These are phyloP conservation scores for Leccinum arenicola DNA, from an alignment of 768 basidiomycete genomes.

Conservation along the genomic window DNA sequence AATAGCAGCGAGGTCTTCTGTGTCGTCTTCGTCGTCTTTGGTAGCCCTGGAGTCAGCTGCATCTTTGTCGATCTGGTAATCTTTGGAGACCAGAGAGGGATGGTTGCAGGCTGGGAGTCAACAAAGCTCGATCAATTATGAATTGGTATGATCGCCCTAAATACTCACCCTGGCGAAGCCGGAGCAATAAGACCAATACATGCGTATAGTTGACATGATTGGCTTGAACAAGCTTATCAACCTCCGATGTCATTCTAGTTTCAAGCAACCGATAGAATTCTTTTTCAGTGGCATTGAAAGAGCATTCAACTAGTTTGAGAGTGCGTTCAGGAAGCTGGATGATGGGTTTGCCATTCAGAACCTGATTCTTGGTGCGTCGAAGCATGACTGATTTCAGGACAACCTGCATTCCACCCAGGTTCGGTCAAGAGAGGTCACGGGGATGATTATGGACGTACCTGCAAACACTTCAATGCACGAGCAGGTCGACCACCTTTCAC, in stretches of 20 bases:
- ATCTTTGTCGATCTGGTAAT: constrained; percentile 69
- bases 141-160: not conserved
- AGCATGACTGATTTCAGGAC: constrained; percentile 88
- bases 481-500: constrained; percentile 64
- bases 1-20: constrained; percentile 73
- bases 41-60: constrained; percentile 67
- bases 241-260: constrained; percentile 57
- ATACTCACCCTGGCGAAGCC: constrained; percentile 80
- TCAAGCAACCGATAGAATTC: constrained; percentile 78
- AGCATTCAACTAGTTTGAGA: constrained; percentile 70
- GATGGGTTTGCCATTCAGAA: constrained; percentile 75
- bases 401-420: constrained; percentile 41
- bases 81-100: constrained; percentile 75
- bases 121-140: not conserved
- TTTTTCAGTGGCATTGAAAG: constrained; percentile 73
- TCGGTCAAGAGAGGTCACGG: not conserved
- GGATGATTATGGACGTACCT: constrained; percentile 40
- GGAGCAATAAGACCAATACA: constrained; percentile 68
- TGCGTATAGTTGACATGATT: constrained; percentile 62
- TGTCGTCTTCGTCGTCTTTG: constrained; percentile 51
- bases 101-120: constrained; percentile 77
- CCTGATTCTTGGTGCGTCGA: constrained; percentile 74
- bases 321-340: constrained; percentile 75
- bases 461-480: constrained; percentile 81
- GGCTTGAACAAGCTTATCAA: constrained; percentile 63